Percentiles rank a stretch among this genome's conserved stretches.
phyloP scores from a whole-genome alignment of 169 alveolate species.

The Plasmodium reichenowi region DNA sequence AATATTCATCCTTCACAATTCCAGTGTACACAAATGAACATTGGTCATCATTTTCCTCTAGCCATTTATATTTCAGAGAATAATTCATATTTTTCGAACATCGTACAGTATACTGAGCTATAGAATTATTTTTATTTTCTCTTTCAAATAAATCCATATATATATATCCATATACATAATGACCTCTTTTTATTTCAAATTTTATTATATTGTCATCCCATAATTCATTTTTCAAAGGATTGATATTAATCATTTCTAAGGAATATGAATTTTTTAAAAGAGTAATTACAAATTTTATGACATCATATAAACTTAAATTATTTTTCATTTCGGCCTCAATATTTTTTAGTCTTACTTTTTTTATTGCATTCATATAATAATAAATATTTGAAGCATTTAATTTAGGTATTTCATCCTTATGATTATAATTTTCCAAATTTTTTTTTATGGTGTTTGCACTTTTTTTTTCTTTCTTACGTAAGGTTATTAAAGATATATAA shows the following conservation, averaged over 20 bases:
- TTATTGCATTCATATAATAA: conserved; percentile 61
- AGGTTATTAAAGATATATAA: background rate
- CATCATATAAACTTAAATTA: conserved; percentile 48
- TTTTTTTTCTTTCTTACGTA: background rate
- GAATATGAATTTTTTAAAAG: conserved; percentile 48
- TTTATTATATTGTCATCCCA: conserved; percentile 74
- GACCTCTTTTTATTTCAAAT: conserved; percentile 49
- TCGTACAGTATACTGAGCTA: conserved; percentile 86
- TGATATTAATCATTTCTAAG: conserved; percentile 55
- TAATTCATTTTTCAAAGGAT: conserved; percentile 36
- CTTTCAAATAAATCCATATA: conserved; percentile 86
- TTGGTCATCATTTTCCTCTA: conserved; percentile 11
- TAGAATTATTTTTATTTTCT: conserved; percentile 76
- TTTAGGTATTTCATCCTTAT: background rate
- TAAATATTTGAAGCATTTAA: conserved; percentile 42
- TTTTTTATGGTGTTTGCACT: background rate
- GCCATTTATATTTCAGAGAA: conserved; percentile 66
- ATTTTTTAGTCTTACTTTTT: conserved; percentile 39
- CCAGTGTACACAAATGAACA: conserved; percentile 65
- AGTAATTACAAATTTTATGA: conserved; percentile 51
- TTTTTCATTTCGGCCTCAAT: conserved; percentile 44
- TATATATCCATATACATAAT: conserved; percentile 51
- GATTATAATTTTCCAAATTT: background rate
- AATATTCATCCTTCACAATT: conserved; percentile 15
- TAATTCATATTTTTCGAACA: conserved; percentile 82